Conservation (phyloP, 225 moss, liverwort and hornwort genomes). For the Sphagnum tenellum region DNA sequence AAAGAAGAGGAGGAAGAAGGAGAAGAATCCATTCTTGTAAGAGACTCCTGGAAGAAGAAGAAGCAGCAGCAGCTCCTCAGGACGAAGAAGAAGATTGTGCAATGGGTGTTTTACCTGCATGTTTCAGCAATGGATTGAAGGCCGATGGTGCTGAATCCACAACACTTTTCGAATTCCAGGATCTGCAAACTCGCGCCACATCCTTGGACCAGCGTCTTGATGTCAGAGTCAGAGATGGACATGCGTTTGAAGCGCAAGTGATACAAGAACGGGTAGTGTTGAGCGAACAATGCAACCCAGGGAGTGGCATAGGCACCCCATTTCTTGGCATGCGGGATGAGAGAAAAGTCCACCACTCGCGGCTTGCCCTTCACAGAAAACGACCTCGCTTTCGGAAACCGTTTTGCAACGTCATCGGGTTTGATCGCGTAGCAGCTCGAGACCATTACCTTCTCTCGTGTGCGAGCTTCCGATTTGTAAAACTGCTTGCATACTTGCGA, state of each 20-base stretch:
- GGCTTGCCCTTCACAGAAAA: conserved; percentile 51
- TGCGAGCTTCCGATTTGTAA: conserved; percentile 23
- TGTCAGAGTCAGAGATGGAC: conserved; percentile 28
- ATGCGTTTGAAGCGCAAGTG: conserved; percentile 48
- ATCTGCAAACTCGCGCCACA: conserved; percentile 25
- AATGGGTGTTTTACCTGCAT: conserved; percentile 1
- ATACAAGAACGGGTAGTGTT: conserved; percentile 9
- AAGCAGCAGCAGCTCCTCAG: too few species aligned
- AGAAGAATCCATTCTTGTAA: too few species aligned
- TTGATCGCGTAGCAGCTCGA: conserved; percentile 45
- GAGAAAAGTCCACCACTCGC: conserved; percentile 42
- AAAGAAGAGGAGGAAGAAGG: background rate
- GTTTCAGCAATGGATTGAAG: conserved; percentile 22
- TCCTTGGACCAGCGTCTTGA: conserved; percentile 23
- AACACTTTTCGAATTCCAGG: conserved; percentile 45
- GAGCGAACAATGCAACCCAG: conserved; percentile 22
- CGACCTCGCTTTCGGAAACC: conserved; percentile 32
- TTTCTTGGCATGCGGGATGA: conserved; percentile 31
- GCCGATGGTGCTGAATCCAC: conserved; percentile 35
- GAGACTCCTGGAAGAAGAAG: too few species aligned
- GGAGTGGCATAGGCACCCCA: conserved; percentile 50
- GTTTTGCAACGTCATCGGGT: conserved; percentile 16
- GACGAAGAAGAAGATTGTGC: too few species aligned
- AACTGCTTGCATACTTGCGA: conserved; percentile 42
- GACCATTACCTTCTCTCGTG: conserved; percentile 23